phyloP scores from a whole-genome alignment of 768 basidiomycete species.

The Mycena rosella region DNA sequence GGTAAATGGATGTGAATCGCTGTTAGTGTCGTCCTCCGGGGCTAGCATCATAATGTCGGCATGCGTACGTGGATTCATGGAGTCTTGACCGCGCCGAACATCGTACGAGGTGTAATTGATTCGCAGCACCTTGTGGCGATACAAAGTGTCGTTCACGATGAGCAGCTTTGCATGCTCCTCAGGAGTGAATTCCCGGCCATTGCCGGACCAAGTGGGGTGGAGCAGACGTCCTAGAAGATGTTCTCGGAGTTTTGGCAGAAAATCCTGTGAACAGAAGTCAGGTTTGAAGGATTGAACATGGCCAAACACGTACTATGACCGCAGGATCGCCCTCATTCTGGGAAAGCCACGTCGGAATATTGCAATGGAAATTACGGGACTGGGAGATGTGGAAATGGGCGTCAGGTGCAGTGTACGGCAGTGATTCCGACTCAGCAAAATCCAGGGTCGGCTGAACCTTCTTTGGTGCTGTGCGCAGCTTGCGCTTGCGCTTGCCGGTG shows the following conservation, averaged over 20 bases:
- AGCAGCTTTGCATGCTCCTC: slow-evolving; percentile 12
- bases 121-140: slow-evolving; percentile 39
- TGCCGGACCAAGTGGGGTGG: slow-evolving; percentile 24
- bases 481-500: slow-evolving; percentile 11
- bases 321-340: slow-evolving; percentile 42
- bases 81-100: slow-evolving; percentile 53
- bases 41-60: slow-evolving; percentile 48
- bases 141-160: slow-evolving; percentile 41
- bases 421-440: slow-evolving; percentile 10
- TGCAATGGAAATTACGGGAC: slow-evolving; percentile 15
- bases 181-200: slow-evolving; percentile 25
- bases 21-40: slow-evolving; percentile 32
- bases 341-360: slow-evolving; percentile 5
- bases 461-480: background rate
- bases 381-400: slow-evolving; percentile 42
- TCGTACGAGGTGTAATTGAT: slow-evolving; percentile 55
- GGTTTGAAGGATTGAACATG: background rate
- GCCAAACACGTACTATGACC: slow-evolving; percentile 38
- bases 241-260: slow-evolving; percentile 35
- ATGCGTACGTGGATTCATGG: slow-evolving; percentile 49
- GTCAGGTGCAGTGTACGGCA: slow-evolving; percentile 18
- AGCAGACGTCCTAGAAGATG: slow-evolving; percentile 36
- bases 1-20: slow-evolving; percentile 42
- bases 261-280: slow-evolving; percentile 35
- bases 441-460: background rate